phyloP scores from a whole-genome alignment of 2,329 filamentous ascomycete genomes.

The Pleomassaria siparia region DNA sequence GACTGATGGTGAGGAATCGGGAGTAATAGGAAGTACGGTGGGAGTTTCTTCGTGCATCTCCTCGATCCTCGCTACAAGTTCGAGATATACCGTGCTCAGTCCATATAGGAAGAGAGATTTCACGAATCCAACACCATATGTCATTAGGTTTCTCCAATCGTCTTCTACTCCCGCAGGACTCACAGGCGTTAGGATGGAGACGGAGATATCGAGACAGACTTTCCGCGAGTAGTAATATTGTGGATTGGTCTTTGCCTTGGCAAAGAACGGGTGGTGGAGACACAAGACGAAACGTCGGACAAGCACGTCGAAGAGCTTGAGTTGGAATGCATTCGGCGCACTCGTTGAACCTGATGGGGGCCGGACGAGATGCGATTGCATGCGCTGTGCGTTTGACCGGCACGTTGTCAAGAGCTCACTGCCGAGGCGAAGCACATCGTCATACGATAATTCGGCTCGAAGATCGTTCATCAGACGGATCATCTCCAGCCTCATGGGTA shows the following conservation, averaged over 20 bases:
- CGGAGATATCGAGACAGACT: slow-evolving; percentile 46
- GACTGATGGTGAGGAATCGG: background rate
- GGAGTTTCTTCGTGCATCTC: slow-evolving; percentile 12
- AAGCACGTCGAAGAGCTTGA: slow-evolving; percentile 55
- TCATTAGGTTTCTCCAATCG: slow-evolving; percentile 24
- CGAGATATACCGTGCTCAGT: slow-evolving; percentile 24
- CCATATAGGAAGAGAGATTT: slow-evolving; percentile 27
- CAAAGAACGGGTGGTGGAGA: slow-evolving; percentile 55
- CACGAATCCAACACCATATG: slow-evolving; percentile 25
- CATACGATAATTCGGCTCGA: slow-evolving; percentile 31
- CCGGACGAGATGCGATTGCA: slow-evolving; percentile 14
- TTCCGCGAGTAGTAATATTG: slow-evolving; percentile 55
- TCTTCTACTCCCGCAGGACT: slow-evolving; percentile 14
- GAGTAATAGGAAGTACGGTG: background rate
- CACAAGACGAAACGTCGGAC: slow-evolving; percentile 58
- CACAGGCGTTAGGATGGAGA: slow-evolving; percentile 22
- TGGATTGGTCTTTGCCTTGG: slow-evolving; percentile 47
- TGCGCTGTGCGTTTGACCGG: slow-evolving; percentile 16
- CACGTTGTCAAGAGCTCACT: slow-evolving; percentile 26
- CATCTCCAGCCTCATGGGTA: slow-evolving; percentile 42
- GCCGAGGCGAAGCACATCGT: slow-evolving; percentile 29
- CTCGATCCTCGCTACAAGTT: slow-evolving; percentile 25
- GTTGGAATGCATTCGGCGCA: slow-evolving; percentile 39
- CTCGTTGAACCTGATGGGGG: slow-evolving; percentile 1
- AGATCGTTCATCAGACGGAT: slow-evolving; percentile 37